Evolutionary conservation across 768 basidiomycete genomes (phyloP).

Genomic region (Macrolepiota dolichaula): DNA sequence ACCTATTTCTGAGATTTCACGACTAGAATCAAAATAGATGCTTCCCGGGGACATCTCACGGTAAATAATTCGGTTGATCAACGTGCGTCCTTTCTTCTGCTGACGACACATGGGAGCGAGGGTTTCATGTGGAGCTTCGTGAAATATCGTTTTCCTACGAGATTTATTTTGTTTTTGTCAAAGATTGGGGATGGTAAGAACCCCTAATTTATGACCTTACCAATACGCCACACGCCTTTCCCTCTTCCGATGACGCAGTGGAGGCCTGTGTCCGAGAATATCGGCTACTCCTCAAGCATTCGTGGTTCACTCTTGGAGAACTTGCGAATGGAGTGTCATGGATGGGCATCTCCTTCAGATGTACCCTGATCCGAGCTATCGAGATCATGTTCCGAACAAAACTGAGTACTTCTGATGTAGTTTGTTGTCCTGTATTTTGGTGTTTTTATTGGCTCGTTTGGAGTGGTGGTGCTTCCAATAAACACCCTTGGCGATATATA

Average conservation of each 20-base stretch:
- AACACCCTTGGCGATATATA: conserved; percentile 49
- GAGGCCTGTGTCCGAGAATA: conserved; percentile 37
- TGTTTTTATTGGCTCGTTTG: conserved; percentile 14
- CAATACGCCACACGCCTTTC: background rate
- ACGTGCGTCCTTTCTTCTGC: background rate
- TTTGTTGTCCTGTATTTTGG: conserved; percentile 13
- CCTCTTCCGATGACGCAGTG: conserved; percentile 37
- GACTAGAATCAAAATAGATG: conserved; percentile 38
- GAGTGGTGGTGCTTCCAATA: conserved; percentile 20
- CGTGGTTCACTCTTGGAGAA: conserved; percentile 56
- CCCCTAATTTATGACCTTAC: conserved; percentile 52
- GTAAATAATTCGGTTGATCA: conserved; percentile 57
- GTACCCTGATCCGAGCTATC: conserved; percentile 45
- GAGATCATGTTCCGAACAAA: conserved; percentile 44
- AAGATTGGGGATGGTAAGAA: conserved; percentile 67
- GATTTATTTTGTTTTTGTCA: conserved; percentile 45
- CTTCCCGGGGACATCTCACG: conserved; percentile 66
- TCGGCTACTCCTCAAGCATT: conserved; percentile 42
- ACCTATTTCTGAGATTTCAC: conserved; percentile 66
- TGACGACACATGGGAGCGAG: background rate
- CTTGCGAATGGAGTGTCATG: conserved; percentile 58
- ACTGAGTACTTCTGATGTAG: conserved; percentile 38
- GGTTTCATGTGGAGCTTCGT: background rate
- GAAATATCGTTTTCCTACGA: background rate
- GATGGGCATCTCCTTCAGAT: conserved; percentile 47